Base-by-base conservation (phyloP, 106 monocot species). In the Agapanthus africanus region DNA sequence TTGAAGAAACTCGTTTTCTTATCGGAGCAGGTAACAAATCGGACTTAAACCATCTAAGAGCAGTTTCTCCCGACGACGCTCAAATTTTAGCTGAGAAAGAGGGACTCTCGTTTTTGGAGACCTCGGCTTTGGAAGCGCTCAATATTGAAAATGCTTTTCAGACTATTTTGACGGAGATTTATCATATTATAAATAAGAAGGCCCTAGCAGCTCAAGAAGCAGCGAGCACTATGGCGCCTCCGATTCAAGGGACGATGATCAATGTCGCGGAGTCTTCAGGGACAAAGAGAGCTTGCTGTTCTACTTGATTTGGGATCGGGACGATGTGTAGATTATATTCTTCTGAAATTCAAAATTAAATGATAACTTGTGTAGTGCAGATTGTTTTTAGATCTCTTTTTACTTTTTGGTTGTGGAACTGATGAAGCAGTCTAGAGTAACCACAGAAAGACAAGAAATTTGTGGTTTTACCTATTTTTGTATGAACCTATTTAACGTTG, bases 21-120 rank as follows among this genome's bases (percentile, higher is more conserved):
- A n/a, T n/a, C n/a, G n/a, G n/a, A n/a, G n/a, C n/a, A n/a, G 89
- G 89, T 15, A 89, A 89, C 73, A 89, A 89, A 68, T 79, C 90
- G 0, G 90, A 90, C 52, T 52, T 90, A 30, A 78, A 79, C 30
- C 88, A 88, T 79, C 73, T 88, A 11, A 67, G 88, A 68, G 63
- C 81, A 1, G 80, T 83, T 25, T 33, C 77, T 15, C 56, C 73
- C 4, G 76, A 78, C 5, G 90, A 86, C 30, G 86, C 80, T 18
- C 77, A 83, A 37, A 44, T 36, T 11, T 54, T 90, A 6, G 80
- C 90, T 9, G 90, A 90, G 73, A 86, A 83, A 57, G 90, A 90
- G 52, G 90, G 90, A 0, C 83, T 90, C 14, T 83, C 83, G 9
- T 90, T 90, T 54, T 66, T 90, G 15, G 90, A 90, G 73, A 90